Evolutionary conservation across 2,329 filamentous ascomycete species (phyloP), one percentile per base, ranked within the genome.

Genomic region (Fusarium mundagurra): DNA sequence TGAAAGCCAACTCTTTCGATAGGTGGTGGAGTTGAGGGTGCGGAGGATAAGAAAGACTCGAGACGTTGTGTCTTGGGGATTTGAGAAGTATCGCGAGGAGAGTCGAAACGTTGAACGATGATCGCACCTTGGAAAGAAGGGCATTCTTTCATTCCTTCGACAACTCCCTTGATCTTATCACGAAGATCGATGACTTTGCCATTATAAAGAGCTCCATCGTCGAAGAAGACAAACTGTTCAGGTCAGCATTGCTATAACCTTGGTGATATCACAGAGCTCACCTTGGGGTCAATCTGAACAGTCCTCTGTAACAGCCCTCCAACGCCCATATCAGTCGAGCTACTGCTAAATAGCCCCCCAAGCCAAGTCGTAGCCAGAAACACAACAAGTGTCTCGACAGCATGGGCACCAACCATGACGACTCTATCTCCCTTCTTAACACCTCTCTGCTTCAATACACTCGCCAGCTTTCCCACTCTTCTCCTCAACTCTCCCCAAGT

Each of bases 271-370:
- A 36, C 29, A 12, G 33, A 8, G 47, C 83, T 61, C 72, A 88
- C 87, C 84, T 90, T 92, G 8, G 94, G 94, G 74, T 91, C 87
- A 68, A 96, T 91, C 84, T 96, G 94, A 55, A 91, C 83, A 33
- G 93, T 86, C 39, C 94, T 86, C 81, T 96, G 93, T 75, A 97
- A 77, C 24, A 97, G 88, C 0, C 94, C 94, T 71, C 92, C 91
- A 20, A 92, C 91, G 0, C 94, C 94, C 92, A 96, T 96, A 81
- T 97, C 94, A 0, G 94, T 96, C 13, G 91, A 93, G 61, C 89
- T 92, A 54, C 90, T 93, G 74, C 90, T 93, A 80, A 96, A 96
- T 3, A 97, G 81, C 1, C 87, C 94, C 0, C 94, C 94, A 3
- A 96, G 78, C 81, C 92, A 91, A 3, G 88, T 89, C 0, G 90